Evolutionary conservation across 1,139 yeast species (phyloP), one percentile per base, ranked within the genome.

Genomic region (Kodamaea anthophila): DNA sequence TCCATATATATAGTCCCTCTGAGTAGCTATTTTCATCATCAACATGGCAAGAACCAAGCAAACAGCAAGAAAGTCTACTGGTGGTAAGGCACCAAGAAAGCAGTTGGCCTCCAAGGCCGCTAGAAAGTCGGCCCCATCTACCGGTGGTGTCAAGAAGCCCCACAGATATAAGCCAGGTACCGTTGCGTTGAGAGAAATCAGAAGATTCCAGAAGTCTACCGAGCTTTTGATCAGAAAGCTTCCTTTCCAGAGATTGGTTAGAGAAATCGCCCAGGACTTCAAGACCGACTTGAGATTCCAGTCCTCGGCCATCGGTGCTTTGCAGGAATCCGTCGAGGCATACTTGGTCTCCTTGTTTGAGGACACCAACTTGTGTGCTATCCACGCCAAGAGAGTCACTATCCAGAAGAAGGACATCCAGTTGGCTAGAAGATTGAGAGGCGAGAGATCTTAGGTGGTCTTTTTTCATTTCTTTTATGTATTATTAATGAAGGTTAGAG

Each of bases 101-200:
- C 96, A 87, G 73, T 78, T 88, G 60, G 96, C 97, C 56, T 87
- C 96, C 50, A 88, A 88, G 83, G 96, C 96, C 55, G 96, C 97
- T 52, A 83, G 97, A 79, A 88, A 88, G 72, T 87, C 97, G 36
- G 96, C 96, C 39, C 91, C 94, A 73, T 74, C 95, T 45, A 79
- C 96, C 46, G 96, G 96, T 65, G 97, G 96, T 80, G 96, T 88
- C 64, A 88, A 88, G 88, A 88, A 88, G 77, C 96, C 96, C 51
- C 97, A 88, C 86, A 86, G 97, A 83, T 88, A 87, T 75, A 88
- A 87, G 91, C 97, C 97, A 66, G 97, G 97, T 87, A 88, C 96
- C 60, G 96, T 88, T 59, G 97, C 97, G 55, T 83, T 88, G 63
- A 88, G 96, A 83, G 97, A 88, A 76, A 88, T 88, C 60, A 86